Base-by-base conservation (phyloP, 495 filamentous ascomycete genomes). In the Penicillium mononematosum region DNA sequence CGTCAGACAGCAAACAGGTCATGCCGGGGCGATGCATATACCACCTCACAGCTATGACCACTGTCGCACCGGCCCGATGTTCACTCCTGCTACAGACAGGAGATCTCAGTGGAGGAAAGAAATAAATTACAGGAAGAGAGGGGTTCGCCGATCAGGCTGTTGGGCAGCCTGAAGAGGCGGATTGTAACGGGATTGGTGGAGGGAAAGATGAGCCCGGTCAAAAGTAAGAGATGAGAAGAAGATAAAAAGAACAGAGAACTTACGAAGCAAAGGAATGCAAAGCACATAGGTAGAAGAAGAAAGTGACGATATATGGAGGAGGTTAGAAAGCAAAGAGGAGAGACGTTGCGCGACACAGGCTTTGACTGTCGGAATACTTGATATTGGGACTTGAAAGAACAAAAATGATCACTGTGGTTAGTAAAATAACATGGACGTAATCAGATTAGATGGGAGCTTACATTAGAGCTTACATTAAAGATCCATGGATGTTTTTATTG, bases 161-260 rank as follows among this genome's bases (percentile, higher is more conserved):
- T 47, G 32, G 55, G 64, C 20, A 45, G 42, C 17, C 17, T 41
- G 47, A 41, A 32, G 41, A 45, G 39, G 56, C 7, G 56, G 51
- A 45, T 39, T 32, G 34, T 14, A 38, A 43, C 39, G 24, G 45
- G 49, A 45, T 42, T 34, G 34, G 41, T 24, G 45, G 20, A 34
- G 19, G 38, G 14, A 29, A 20, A 32, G 22, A 56, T 34, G 16
- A n/a, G 34, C 34, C 34, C 14, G 31, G 31, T 10, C 11, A 10
- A 29, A 45, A 39, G 34, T 17, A 32, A 32, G 24, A 38, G 32
- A 45, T 14, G 31, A 39, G 44, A 43, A 50, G 17, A 50, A 11
- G 36, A 25, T 51, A 55, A 24, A 36, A 27, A 20, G 53, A 14
- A 50, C 39, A 36, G 34, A 36, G 45, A 54, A 16, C 34, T 1